Conservation (phyloP, 192 early-diverging fungal genomes). For the Hyaloraphidium curvatum region DNA sequence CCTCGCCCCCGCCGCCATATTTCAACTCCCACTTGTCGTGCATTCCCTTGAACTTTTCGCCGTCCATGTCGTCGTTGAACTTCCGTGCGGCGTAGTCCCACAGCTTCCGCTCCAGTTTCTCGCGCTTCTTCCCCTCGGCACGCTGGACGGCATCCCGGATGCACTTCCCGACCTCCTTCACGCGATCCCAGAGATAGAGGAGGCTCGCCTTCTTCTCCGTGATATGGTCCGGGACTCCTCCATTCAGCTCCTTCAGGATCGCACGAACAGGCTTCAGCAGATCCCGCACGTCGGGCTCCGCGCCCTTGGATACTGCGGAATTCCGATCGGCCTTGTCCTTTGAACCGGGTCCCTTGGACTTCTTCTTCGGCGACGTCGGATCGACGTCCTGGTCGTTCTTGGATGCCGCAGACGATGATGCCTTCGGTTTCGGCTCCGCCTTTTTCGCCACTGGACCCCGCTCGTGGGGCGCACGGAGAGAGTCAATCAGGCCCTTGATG, state of each 20-base stretch:
- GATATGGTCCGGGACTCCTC: neutral
- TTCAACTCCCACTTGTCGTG: neutral
- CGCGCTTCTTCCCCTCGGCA: neutral
- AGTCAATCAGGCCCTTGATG: conserved; percentile 69
- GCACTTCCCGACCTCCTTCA: neutral
- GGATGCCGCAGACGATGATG: too few relatives aligned
- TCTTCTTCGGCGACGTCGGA: too few relatives aligned
- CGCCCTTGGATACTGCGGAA: too few relatives aligned
- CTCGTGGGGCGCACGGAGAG: too few relatives aligned
- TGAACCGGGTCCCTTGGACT: too few relatives aligned
- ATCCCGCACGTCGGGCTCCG: too few relatives aligned
- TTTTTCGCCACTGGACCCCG: too few relatives aligned
- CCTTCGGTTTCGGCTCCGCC: too few relatives aligned
- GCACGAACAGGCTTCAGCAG: too few relatives aligned
- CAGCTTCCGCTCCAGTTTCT: neutral
- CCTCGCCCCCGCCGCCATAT: too few relatives aligned
- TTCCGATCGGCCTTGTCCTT: too few relatives aligned
- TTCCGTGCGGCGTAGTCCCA: neutral
- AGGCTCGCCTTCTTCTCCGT: neutral
- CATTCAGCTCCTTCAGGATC: neutral
- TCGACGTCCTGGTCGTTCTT: too few relatives aligned
- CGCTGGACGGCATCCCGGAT: neutral
- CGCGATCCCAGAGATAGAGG: neutral
- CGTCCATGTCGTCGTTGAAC: neutral
- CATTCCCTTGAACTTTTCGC: neutral